Conservation (phyloP, 2,329 filamentous ascomycete species). For the Annulohypoxylon truncatum region DNA sequence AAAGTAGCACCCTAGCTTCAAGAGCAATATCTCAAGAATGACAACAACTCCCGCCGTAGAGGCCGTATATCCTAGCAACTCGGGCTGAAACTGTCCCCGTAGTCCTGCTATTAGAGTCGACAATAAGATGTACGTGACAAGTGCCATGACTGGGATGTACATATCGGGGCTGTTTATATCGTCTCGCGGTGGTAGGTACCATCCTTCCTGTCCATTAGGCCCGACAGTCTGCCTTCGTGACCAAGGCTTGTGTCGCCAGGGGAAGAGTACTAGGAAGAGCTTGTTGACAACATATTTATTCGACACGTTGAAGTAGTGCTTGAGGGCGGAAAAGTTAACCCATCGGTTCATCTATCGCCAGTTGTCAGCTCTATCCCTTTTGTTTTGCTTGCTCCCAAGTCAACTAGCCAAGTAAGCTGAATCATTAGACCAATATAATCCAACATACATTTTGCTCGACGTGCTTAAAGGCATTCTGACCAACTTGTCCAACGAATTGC, state of each 20-base stretch:
- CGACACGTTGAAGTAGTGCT: slow-evolving; percentile 99
- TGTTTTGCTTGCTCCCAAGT: not conserved
- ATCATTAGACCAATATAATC: not conserved
- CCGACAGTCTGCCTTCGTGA: slow-evolving; percentile 85
- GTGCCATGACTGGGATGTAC: slow-evolving; percentile 96
- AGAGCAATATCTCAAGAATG: slow-evolving; percentile 84
- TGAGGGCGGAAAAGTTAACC: slow-evolving; percentile 90
- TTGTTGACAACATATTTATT: slow-evolving; percentile 97
- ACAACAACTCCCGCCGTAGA: slow-evolving; percentile 86
- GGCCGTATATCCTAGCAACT: slow-evolving; percentile 89
- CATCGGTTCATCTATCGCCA: slow-evolving; percentile 70
- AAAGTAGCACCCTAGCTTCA: slow-evolving; percentile 94
- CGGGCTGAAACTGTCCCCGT: slow-evolving; percentile 91
- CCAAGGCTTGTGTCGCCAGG: slow-evolving; percentile 98
- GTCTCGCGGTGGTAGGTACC: slow-evolving; percentile 91
- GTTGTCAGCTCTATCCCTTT: slow-evolving; percentile 12
- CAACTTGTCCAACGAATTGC: slow-evolving; percentile 94
- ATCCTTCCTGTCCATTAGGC: slow-evolving; percentile 75
- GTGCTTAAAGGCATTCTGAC: slow-evolving; percentile 89
- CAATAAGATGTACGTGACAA: slow-evolving; percentile 96
- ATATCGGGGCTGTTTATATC: slow-evolving; percentile 98
- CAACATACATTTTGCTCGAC: slow-evolving; percentile 90
- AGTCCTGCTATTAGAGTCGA: slow-evolving; percentile 91
- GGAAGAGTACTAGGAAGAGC: slow-evolving; percentile 91
- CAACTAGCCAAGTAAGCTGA: not conserved